Percentiles rank a stretch among this genome's conserved stretches.
Evolutionary conservation across 2,329 filamentous ascomycete species (phyloP).

Genomic region (Fusarium palustre): DNA sequence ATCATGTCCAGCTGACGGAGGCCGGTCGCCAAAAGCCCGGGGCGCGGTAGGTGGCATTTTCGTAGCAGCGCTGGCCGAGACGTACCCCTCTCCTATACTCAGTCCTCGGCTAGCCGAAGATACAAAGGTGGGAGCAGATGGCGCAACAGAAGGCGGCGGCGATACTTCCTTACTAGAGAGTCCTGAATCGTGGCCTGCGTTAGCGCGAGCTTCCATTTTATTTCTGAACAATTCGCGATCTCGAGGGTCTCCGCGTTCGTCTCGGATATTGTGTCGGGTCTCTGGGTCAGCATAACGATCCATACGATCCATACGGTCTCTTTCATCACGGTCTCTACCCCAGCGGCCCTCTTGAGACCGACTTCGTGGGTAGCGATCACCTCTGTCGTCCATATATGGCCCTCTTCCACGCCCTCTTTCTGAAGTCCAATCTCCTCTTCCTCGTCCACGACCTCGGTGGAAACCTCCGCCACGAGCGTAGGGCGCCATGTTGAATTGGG

Average conservation of each 20-base stretch:
- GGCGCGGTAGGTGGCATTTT: slow-evolving; percentile 67
- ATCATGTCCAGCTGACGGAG: slow-evolving; percentile 58
- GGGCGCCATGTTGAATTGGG: slow-evolving; percentile 65
- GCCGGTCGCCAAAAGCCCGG: slow-evolving; percentile 64
- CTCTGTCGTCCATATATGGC: slow-evolving; percentile 69
- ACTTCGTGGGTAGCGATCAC: slow-evolving; percentile 71
- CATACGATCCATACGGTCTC: slow-evolving; percentile 59
- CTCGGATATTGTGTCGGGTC: slow-evolving; percentile 58
- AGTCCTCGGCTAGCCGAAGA: slow-evolving; percentile 63
- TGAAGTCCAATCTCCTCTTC: slow-evolving; percentile 56
- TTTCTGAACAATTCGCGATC: slow-evolving; percentile 62
- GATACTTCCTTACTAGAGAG: slow-evolving; percentile 64
- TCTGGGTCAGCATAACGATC: slow-evolving; percentile 58
- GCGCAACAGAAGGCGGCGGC: slow-evolving; percentile 67
- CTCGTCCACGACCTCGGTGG: slow-evolving; percentile 64
- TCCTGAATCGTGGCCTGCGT: slow-evolving; percentile 61
- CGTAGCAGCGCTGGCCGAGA: slow-evolving; percentile 50
- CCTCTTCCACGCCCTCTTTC: slow-evolving; percentile 67
- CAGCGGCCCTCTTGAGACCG: slow-evolving; percentile 74
- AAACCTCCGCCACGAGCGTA: slow-evolving; percentile 69
- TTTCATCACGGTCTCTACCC: slow-evolving; percentile 67
- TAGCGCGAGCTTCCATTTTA: slow-evolving; percentile 63
- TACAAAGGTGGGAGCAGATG: slow-evolving; percentile 69
- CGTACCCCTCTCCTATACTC: slow-evolving; percentile 49
- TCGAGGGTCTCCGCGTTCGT: slow-evolving; percentile 59